A percentile compares a stretch with the other conserved stretches of the same genome.
Evolutionary conservation across 345 rosid species (phyloP).

Genomic region (Brassica incana): DNA sequence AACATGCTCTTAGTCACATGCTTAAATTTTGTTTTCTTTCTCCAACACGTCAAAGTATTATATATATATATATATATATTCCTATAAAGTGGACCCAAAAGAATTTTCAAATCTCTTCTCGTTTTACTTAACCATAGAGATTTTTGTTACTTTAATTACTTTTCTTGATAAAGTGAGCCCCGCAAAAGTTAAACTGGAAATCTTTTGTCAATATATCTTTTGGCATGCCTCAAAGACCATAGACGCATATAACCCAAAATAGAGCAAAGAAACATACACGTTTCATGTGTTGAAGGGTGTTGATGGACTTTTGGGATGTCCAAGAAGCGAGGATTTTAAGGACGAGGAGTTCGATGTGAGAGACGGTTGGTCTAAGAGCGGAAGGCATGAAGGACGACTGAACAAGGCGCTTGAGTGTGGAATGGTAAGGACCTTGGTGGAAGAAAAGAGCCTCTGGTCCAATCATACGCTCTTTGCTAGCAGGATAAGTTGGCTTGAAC

Average conservation of each 20-base stretch:
- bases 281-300: conserved; percentile 88
- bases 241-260: conserved; percentile 29
- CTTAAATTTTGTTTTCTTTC: neutral
- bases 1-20: neutral
- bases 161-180: conserved; percentile 4
- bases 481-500: conserved; percentile 91
- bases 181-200: conserved; percentile 6
- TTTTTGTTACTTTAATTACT: neutral
- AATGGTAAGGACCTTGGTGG: conserved; percentile 84
- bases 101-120: neutral
- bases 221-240: conserved; percentile 17
- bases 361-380: conserved; percentile 60
- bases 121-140: neutral
- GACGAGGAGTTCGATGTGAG: conserved; percentile 72
- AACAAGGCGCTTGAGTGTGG: conserved; percentile 67
- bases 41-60: neutral
- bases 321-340: conserved; percentile 55
- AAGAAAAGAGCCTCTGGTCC: conserved; percentile 87
- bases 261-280: conserved; percentile 48
- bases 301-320: conserved; percentile 52
- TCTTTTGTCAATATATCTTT: neutral
- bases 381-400: conserved; percentile 74
- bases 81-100: conserved; percentile 6
- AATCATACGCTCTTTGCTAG: conserved; percentile 85
- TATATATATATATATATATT: neutral